These are phyloP conservation scores for Suhomyces emberorum DNA, from an alignment of 805 yeast genomes.

Conservation along the genomic window DNA sequence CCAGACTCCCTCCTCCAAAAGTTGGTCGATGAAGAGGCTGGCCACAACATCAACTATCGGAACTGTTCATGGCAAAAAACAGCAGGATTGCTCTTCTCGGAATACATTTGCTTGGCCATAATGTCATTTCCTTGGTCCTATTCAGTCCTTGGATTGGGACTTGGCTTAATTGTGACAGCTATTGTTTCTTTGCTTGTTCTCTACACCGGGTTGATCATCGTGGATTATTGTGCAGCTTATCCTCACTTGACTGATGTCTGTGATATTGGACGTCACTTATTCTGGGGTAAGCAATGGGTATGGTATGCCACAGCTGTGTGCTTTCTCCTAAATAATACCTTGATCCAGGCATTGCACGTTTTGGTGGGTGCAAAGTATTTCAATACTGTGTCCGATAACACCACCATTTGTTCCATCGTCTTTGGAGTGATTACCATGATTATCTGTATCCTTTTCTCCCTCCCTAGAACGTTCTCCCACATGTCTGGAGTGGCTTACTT, in stretches of 20 bases:
- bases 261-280: slow-evolving; percentile 57
- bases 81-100: slow-evolving; percentile 57
- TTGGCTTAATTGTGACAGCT: slow-evolving; percentile 53
- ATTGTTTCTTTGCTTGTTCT: slow-evolving; percentile 49
- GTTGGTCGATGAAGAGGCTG: slow-evolving; percentile 13
- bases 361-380: slow-evolving; percentile 58
- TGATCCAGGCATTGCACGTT: slow-evolving; percentile 59
- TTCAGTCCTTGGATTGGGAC: slow-evolving; percentile 55
- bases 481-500: slow-evolving; percentile 51
- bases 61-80: slow-evolving; percentile 58
- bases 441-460: slow-evolving; percentile 48
- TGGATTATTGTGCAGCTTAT: slow-evolving; percentile 52
- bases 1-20: slow-evolving; percentile 14
- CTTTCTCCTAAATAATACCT: slow-evolving; percentile 52
- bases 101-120: slow-evolving; percentile 59
- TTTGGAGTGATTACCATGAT: slow-evolving; percentile 49
- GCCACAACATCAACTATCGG: slow-evolving; percentile 41
- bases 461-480: slow-evolving; percentile 55
- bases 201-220: slow-evolving; percentile 54
- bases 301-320: slow-evolving; percentile 58
- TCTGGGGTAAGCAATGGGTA: slow-evolving; percentile 48
- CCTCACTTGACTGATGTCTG: slow-evolving; percentile 53
- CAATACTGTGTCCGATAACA: slow-evolving; percentile 49
- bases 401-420: slow-evolving; percentile 50
- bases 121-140: slow-evolving; percentile 68